Evolutionary conservation across 1,284 basidiomycete genomes (phyloP), one percentile per base, ranked within the genome.

Genomic region (Trametes hirsuta): DNA sequence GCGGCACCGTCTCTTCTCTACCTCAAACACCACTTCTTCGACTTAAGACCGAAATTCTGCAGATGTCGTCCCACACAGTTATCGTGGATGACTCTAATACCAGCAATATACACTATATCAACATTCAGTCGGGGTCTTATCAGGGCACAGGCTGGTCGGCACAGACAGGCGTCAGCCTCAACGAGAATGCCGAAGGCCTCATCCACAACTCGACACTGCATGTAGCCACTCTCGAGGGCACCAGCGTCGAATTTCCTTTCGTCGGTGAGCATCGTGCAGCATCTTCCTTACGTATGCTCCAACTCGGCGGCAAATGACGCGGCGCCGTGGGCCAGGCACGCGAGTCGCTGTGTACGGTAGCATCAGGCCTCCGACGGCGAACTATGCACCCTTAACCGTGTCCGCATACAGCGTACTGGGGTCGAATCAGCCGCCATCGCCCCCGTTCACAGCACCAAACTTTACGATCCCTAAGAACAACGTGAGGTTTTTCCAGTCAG

Each of bases 401-500:
- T 55, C 58, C 1, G 42, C 39, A 49, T 60, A 60, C 44, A 55
- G 42, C 48, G 45, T 60, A 21, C 44, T 40, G 15, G 39, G 30
- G 10, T 50, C 37, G 47, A 49, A 55, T 21, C 42, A 52, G n/a
- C 45, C 53, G 9, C 37, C 53, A 4, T 51, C 52, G 48, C 18
- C 14, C 5, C 45, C 53, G 18, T 60, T 50, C 41, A 47, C 51
- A 30, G 58, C 58, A 8, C 54, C 59, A 24, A 61, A 56, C 14
- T 15, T 56, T 4, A 56, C 50, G 6, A 5, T 15, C 2, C 54
- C 60, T 6, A 47, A 41, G 44, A 51, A 58, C 55, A 41, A 51
- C 21, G 44, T 58, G 14, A 54, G 47, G 24, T 58, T 62, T 35
- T 62, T 50, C 44, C 54, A 51, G 37, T 58, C 55, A 12, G 51